Conservation (phyloP, 192 early-diverging fungal genomes). For the Helicostylum pulchrum region DNA sequence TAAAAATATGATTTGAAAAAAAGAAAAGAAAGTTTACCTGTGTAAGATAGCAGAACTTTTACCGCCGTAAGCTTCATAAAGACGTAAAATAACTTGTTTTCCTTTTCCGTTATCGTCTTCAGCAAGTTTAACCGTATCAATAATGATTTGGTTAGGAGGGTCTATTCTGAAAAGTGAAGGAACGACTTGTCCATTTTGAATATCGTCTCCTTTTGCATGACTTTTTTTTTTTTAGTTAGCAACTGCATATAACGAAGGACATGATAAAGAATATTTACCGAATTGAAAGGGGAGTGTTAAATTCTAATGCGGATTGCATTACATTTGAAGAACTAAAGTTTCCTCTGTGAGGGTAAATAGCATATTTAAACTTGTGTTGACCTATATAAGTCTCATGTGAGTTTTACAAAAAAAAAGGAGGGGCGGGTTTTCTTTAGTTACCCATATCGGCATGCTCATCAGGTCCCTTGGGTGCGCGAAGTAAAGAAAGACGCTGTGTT, state of each 20-base stretch:
- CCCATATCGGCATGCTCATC: slow-evolving; percentile 67
- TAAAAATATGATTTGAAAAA: neutral
- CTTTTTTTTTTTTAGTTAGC: neutral
- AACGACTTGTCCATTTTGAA: neutral
- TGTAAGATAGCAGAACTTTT: slow-evolving; percentile 52
- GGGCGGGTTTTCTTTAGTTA: slow-evolving; percentile 10
- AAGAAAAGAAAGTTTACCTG: slow-evolving; percentile 38
- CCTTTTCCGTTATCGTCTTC: slow-evolving; percentile 58
- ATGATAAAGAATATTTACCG: slow-evolving; percentile 28
- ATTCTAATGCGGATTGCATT: slow-evolving; percentile 86
- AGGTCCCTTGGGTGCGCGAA: slow-evolving; percentile 85
- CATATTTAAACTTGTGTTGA: slow-evolving; percentile 83
- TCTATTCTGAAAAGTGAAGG: slow-evolving; percentile 36
- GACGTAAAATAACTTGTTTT: slow-evolving; percentile 64
- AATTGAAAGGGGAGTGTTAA: slow-evolving; percentile 78
- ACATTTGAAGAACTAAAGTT: slow-evolving; percentile 77
- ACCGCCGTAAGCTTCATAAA: slow-evolving; percentile 93
- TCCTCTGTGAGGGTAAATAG: slow-evolving; percentile 84
- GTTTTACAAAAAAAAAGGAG: no score
- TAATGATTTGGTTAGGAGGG: slow-evolving; percentile 63
- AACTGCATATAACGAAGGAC: neutral
- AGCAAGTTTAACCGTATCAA: slow-evolving; percentile 91
- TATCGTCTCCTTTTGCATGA: slow-evolving; percentile 8
- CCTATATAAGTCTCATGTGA: slow-evolving; percentile 49
- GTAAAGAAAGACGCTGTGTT: slow-evolving; percentile 77